These are phyloP conservation scores for Huntiella savannae DNA, from an alignment of 2,329 filamentous ascomycete genomes.

Conservation along the genomic window DNA sequence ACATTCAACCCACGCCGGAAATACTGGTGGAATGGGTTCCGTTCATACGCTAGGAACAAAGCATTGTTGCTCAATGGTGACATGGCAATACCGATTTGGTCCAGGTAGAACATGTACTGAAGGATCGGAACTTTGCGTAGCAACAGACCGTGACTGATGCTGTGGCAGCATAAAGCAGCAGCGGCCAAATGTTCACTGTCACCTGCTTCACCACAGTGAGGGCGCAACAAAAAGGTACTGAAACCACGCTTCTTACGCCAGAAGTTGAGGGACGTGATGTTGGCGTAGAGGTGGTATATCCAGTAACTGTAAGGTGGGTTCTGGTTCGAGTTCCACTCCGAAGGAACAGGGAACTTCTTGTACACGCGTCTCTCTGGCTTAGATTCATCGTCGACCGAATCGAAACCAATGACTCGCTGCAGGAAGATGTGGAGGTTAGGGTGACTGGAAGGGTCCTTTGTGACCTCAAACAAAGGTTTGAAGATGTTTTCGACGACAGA, in stretches of 20 bases:
- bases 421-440: conserved; percentile 90
- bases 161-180: conserved; percentile 80
- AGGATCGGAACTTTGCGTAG: conserved; percentile 85
- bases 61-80: conserved; percentile 98
- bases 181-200: conserved; percentile 92
- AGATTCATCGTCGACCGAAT: conserved; percentile 95
- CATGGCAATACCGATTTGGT: conserved; percentile 98
- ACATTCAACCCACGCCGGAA: conserved; percentile 91
- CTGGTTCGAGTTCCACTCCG: conserved; percentile 74
- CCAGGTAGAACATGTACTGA: conserved; percentile 94
- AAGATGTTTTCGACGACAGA: conserved; percentile 84
- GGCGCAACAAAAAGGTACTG: conserved; percentile 83
- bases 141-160: conserved; percentile 85
- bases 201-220: conserved; percentile 90
- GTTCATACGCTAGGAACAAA: conserved; percentile 85
- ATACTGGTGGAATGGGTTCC: conserved; percentile 90
- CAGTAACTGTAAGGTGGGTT: conserved; percentile 98
- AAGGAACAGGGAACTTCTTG: conserved; percentile 83
- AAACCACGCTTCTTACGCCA: conserved; percentile 84
- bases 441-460: conserved; percentile 65
- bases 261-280: conserved; percentile 78
- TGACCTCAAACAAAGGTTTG: conserved; percentile 85
- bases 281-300: conserved; percentile 94
- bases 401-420: conserved; percentile 88
- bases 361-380: conserved; percentile 89